Percentiles rank a stretch among this genome's conserved stretches.
These are phyloP conservation scores for Dendrobium huoshanense DNA, from an alignment of 106 monocot species.

Conservation along the genomic window DNA sequence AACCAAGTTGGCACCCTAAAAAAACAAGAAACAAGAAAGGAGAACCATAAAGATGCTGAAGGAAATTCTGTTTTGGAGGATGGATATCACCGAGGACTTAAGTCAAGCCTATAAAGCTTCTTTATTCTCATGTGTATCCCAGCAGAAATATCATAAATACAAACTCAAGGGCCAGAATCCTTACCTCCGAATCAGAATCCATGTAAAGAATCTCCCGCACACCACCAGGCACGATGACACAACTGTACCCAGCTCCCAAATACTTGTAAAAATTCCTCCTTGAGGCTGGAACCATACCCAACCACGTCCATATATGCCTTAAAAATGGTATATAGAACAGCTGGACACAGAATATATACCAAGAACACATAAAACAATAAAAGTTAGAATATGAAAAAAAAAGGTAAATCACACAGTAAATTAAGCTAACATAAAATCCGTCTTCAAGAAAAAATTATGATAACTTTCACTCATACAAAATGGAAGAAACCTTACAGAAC, in stretches of 20 bases:
- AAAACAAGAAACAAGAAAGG: too few relatives aligned
- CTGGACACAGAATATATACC: not conserved
- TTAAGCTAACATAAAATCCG: too few relatives aligned
- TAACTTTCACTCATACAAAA: not conserved
- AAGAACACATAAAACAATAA: not conserved
- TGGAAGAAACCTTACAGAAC: conserved; percentile 28
- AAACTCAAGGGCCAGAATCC: not conserved
- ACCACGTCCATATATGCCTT: conserved; percentile 40
- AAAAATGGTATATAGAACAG: conserved; percentile 35
- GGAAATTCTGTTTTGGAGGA: too few relatives aligned
- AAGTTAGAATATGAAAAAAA: not conserved
- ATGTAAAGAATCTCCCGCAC: conserved; percentile 39
- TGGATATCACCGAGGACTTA: too few relatives aligned
- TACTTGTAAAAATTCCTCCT: conserved; percentile 25
- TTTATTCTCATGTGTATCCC: not conserved
- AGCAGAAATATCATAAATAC: not conserved
- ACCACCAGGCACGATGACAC: conserved; percentile 34
- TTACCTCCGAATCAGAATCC: conserved; percentile 34
- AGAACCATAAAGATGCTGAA: too few relatives aligned
- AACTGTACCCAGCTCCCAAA: conserved; percentile 35
- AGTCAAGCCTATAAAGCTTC: not conserved
- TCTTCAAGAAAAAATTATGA: not conserved
- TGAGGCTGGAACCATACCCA: conserved; percentile 31
- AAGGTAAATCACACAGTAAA: too few relatives aligned
- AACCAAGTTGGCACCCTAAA: too few relatives aligned